Evolutionary conservation across 345 rosid genomes (phyloP).

Genomic region (Gossypioides kirkii): DNA sequence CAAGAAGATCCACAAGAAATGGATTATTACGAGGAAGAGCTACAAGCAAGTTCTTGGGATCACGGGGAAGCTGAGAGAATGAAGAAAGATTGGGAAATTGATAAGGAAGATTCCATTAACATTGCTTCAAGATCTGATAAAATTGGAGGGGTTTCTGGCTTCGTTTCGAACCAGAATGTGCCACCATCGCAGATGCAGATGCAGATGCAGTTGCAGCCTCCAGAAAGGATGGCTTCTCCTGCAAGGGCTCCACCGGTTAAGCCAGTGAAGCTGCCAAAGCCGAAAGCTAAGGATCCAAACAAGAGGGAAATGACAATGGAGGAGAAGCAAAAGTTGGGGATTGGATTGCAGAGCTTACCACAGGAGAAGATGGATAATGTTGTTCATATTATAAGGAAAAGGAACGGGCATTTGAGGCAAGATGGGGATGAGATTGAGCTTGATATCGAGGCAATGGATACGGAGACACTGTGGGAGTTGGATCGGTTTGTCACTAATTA

Average conservation of each 20-base stretch:
- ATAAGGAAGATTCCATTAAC: slow-evolving; percentile 25
- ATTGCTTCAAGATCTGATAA: slow-evolving; percentile 24
- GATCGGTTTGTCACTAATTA: slow-evolving; percentile 78
- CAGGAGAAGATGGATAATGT: slow-evolving; percentile 81
- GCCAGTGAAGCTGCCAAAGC: slow-evolving; percentile 57
- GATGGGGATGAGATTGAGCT: slow-evolving; percentile 83
- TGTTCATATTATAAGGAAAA: slow-evolving; percentile 68
- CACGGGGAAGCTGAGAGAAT: slow-evolving; percentile 21
- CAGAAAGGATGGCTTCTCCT: slow-evolving; percentile 34
- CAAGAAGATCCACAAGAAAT: slow-evolving; percentile 14
- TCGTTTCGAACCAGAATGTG: slow-evolving; percentile 17
- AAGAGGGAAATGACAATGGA: slow-evolving; percentile 70
- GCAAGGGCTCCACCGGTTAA: slow-evolving; percentile 32
- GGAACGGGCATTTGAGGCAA: slow-evolving; percentile 59
- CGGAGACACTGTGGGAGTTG: slow-evolving; percentile 78
- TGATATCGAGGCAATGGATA: slow-evolving; percentile 71
- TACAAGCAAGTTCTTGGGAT: slow-evolving; percentile 52
- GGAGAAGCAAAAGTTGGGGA: slow-evolving; percentile 62
- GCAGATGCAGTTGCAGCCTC: slow-evolving; percentile 20
- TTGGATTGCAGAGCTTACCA: slow-evolving; percentile 69
- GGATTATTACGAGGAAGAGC: slow-evolving; percentile 22
- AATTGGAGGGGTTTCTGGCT: slow-evolving; percentile 12
- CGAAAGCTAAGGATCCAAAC: slow-evolving; percentile 77
- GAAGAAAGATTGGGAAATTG: slow-evolving; percentile 19
- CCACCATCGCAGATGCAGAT: slow-evolving; percentile 6